Base-by-base conservation (phyloP, 768 basidiomycete genomes). In the Leccinum disarticulatum region DNA sequence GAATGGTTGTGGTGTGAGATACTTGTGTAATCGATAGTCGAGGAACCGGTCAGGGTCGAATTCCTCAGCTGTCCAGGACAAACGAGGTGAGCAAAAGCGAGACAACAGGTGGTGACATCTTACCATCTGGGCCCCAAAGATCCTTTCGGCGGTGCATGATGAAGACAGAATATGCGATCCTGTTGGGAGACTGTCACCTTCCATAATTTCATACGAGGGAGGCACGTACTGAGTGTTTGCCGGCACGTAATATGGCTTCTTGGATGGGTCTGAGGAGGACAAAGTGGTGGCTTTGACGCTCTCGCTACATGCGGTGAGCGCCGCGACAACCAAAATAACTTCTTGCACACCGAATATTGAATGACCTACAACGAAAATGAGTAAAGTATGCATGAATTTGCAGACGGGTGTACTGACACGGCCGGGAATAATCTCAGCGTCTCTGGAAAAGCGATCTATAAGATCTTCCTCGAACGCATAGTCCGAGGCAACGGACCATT, bases 41-140 rank as follows among this genome's bases (percentile, higher is more conserved):
- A 89, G 75, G 77, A 87, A 90, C 4, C 87, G 81, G 60, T 88
- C 86, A 0, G 88, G 87, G 66, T 90, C 87, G 57, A 88, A 89
- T 66, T 83, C 79, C 51, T 83, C 77, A 4, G 87, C 87, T 87
- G 60, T 46, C 22, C 31, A 35, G 25, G 30, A 19, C 3, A 9
- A 54, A n/a, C 10, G 14, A 25, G 52, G 14, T 56, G 22, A 59
- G 57, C 57, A 9, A 30, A 11, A 3, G 25, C 1, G 3, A 22
- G n/a, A 41, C 14, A 6, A 6, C 15, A 13, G 9, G 13, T 10
- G 15, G 13, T 48, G 43, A 14, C 7, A n/a, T 7, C 56, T 57
- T 52, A 85, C 86, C 86, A 68, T 88, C 87, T 9, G 87, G 86
- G 7, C 87, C 87, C 87, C 87, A 90, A 2, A 87, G 79, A 56